Evolutionary conservation across 2,329 filamentous ascomycete species (phyloP), one percentile per base, ranked within the genome.

Genomic region (Rhynchosporium graminicola): DNA sequence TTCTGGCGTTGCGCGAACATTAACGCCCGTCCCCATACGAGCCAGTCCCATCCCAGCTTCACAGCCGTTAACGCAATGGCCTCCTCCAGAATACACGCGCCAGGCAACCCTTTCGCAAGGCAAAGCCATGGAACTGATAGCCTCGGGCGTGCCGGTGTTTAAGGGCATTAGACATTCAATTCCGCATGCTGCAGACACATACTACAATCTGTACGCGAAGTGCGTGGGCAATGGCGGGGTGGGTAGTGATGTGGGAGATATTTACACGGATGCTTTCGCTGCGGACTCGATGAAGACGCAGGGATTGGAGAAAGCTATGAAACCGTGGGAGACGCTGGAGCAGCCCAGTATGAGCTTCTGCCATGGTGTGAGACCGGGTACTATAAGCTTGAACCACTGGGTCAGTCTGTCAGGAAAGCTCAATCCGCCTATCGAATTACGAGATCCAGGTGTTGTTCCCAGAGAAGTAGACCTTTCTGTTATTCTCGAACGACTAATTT

Each of bases 351-450:
- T 87, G 74, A 81, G 85, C 0, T 90, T 89, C 72, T 83, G 82
- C 67, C 88, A 85, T 73, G 89, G 89, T 12, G 78, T 79, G 56
- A 80, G 83, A 28, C 85, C 88, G 0, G 89, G 89, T 5, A 92
- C 89, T 0, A 83, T 89, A 57, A 91, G 88, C 0, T 77, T 92
- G 57, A 91, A 89, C 68, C 83, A 87, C 65, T 91, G 87, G 83
- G 83, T 84, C 12, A 80, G 82, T 60, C 79, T 83, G 65, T 83
- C 82, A 20, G 87, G 87, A 61, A 79, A 76, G 38, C 73, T 82
- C 4, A 83, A 84, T 26, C 82, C 85, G 2, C 73, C 78, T 1
- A 83, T 87, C 51, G 80, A 82, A 7, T 79, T 88, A 59, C 80
- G 82, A 15, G 85, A 87, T 67, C 79, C 83, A 3, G 83, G 83